phyloP scores from a whole-genome alignment of 108 stramenopile species.

The Seminavis robusta region DNA sequence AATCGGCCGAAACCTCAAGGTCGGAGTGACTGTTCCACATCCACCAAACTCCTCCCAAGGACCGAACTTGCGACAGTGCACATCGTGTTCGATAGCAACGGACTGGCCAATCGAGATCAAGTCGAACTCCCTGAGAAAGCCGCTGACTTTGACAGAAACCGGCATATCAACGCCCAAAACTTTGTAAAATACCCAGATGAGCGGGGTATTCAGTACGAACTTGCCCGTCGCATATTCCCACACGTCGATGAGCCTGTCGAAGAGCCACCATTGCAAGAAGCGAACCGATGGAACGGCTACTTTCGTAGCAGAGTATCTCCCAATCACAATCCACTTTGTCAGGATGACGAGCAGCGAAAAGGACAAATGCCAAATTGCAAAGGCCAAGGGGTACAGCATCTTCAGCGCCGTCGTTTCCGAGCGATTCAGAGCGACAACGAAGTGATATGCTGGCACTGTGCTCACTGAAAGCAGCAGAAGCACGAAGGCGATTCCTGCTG shows the following conservation, averaged over 20 bases:
- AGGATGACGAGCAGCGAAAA: too few species aligned
- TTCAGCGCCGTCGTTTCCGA: too few species aligned
- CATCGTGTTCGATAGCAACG: not conserved
- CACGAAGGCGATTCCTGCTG: too few species aligned
- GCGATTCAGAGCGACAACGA: too few species aligned
- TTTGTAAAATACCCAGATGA: slow-evolving; percentile 3
- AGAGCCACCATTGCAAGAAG: slow-evolving; percentile 5
- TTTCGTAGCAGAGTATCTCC: slow-evolving; percentile 2
- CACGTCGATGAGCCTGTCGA: not conserved
- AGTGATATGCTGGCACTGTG: too few species aligned
- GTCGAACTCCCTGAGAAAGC: slow-evolving; percentile 7
- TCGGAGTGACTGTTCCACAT: not conserved
- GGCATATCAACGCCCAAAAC: slow-evolving; percentile 3
- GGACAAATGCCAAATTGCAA: too few species aligned
- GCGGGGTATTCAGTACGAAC: slow-evolving; percentile 8
- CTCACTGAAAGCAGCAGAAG: too few species aligned
- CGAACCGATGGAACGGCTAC: not conserved
- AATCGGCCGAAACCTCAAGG: not conserved
- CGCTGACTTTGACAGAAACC: not conserved
- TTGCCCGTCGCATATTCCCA: not conserved
- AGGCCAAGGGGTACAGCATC: too few species aligned
- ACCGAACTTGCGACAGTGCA: slow-evolving; percentile 3
- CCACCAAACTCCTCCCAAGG: slow-evolving; percentile 4
- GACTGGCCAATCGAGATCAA: not conserved
- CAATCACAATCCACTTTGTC: slow-evolving; percentile 6